Evolutionary conservation across 2,329 filamentous ascomycete species (phyloP).

Genomic region (Cryphonectria parasitica): DNA sequence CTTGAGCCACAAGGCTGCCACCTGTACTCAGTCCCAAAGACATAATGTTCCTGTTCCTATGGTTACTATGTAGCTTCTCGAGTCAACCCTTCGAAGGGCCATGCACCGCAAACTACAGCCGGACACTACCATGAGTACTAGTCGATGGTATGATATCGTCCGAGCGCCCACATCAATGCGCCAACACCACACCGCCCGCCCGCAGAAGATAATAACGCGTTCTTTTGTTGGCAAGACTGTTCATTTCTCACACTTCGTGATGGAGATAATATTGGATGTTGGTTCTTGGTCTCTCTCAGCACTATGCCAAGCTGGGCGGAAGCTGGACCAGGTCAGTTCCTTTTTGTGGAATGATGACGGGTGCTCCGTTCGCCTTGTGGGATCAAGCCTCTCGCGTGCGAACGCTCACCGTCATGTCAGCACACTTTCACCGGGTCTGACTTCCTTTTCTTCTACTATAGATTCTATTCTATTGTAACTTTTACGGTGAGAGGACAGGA

Average conservation of each 20-base stretch:
- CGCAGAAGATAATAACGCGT: neutral
- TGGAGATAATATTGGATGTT: constrained; percentile 27
- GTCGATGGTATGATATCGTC: neutral
- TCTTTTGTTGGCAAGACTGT: neutral
- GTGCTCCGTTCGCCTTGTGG: constrained; percentile 5
- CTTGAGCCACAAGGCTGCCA: constrained; percentile 4
- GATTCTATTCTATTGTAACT: neutral
- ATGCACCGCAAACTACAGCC: neutral
- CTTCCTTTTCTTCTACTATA: neutral
- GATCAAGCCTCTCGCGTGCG: constrained; percentile 2
- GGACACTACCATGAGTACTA: neutral
- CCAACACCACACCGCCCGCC: neutral
- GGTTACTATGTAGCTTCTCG: neutral
- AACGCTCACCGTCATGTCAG: constrained; percentile 4
- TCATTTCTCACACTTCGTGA: constrained; percentile 19
- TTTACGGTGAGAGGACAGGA: neutral
- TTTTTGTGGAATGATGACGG: neutral
- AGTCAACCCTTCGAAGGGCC: neutral
- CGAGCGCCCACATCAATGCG: neutral
- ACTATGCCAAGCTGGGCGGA: constrained; percentile 20
- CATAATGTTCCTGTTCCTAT: neutral
- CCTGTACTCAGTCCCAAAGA: neutral
- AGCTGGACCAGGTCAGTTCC: neutral
- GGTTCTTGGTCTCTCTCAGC: constrained; percentile 21
- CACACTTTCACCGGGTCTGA: neutral